phyloP scores from a whole-genome alignment of 805 yeast genomes.

The Candida oleophila region DNA sequence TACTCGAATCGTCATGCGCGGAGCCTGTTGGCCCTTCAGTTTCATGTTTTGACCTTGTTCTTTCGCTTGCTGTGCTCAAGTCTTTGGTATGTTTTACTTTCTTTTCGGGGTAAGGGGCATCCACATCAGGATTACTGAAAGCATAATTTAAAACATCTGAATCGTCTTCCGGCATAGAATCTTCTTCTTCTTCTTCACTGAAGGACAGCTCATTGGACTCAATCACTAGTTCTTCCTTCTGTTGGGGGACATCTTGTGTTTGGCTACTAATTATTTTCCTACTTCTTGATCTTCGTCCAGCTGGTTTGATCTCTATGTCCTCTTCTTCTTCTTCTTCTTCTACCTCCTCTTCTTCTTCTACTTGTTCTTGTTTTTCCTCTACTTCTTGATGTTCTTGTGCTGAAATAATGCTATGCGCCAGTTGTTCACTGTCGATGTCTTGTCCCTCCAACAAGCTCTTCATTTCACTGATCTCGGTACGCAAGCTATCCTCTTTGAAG shows the following conservation, averaged over 20 bases:
- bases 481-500: not conserved
- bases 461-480: not conserved
- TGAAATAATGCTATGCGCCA: too few species aligned
- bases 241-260: not conserved
- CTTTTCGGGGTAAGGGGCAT: not conserved
- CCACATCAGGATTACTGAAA: not conserved
- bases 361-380: slow-evolving; percentile 1
- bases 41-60: not conserved
- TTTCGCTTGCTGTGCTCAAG: not conserved
- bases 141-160: slow-evolving; percentile 2
- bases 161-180: not conserved
- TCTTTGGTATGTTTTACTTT: not conserved
- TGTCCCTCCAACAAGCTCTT: not conserved
- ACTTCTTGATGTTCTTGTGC: too few species aligned
- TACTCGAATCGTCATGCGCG: not conserved
- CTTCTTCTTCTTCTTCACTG: not conserved
- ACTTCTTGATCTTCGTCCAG: not conserved
- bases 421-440: not conserved
- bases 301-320: not conserved
- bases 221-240: not conserved
- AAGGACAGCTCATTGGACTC: not conserved
- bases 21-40: too few species aligned
- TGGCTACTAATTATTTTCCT: not conserved
- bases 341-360: not conserved
- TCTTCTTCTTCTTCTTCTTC: not conserved